These are phyloP conservation scores for Spathaspora sp. DNA, from an alignment of 1,139 yeast species.

Conservation along the genomic window DNA sequence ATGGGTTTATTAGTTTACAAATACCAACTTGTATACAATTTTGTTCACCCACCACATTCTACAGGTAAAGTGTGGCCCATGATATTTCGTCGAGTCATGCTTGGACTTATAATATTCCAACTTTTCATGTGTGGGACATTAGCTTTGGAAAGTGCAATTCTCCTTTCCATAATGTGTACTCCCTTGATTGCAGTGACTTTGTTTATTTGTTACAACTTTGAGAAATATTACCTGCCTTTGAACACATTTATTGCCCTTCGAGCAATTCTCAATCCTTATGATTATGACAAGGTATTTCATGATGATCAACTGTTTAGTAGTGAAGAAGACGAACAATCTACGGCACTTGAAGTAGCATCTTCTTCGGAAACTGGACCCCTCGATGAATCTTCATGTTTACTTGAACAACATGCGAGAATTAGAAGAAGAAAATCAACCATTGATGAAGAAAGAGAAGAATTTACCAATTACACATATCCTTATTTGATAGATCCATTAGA, in stretches of 20 bases:
- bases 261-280: constrained; percentile 50
- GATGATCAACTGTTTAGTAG: constrained; percentile 22
- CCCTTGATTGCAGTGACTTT: constrained; percentile 55
- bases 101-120: constrained; percentile 61
- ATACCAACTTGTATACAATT: constrained; percentile 63
- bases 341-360: not conserved
- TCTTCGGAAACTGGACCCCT: constrained; percentile 9
- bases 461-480: constrained; percentile 52
- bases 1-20: constrained; percentile 66
- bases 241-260: constrained; percentile 62
- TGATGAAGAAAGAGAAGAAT: constrained; percentile 56
- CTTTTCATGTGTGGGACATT: constrained; percentile 69
- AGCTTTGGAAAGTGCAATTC: constrained; percentile 60
- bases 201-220: constrained; percentile 53
- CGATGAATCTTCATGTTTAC: constrained; percentile 30
- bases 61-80: constrained; percentile 75
- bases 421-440: constrained; percentile 44
- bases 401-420: constrained; percentile 11
- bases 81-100: constrained; percentile 59
- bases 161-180: constrained; percentile 49
- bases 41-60: constrained; percentile 71
- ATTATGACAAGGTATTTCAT: constrained; percentile 44
- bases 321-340: constrained; percentile 2
- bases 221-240: constrained; percentile 59
- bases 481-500: constrained; percentile 45